Percentiles rank a stretch among this genome's conserved stretches.
Conservation (phyloP, 345 rosid genomes). For the Rhodomyrtus tomentosa region DNA sequence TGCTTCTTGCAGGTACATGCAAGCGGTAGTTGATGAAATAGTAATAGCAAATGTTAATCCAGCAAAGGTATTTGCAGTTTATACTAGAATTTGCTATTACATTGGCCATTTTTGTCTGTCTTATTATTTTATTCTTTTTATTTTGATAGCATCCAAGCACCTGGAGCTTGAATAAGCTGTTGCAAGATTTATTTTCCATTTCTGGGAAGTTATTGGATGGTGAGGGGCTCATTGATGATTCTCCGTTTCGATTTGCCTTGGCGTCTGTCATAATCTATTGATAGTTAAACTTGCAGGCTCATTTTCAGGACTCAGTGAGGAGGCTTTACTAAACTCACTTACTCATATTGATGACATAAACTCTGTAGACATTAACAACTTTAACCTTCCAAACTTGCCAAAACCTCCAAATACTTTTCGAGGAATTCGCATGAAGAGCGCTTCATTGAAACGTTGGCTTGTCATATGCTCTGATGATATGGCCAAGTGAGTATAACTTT, state of each 20-base stretch:
- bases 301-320: conserved; percentile 42
- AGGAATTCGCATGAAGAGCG: conserved; percentile 63
- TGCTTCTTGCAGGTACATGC: conserved; percentile 57
- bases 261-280: background rate
- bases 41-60: conserved; percentile 58
- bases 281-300: conserved; percentile 23
- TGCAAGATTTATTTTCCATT: conserved; percentile 45
- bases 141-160: conserved; percentile 57
- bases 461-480: conserved; percentile 78
- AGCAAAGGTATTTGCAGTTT: conserved; percentile 33
- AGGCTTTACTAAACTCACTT: conserved; percentile 45
- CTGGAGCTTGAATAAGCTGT: conserved; percentile 68
- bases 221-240: conserved; percentile 17
- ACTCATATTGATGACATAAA: conserved; percentile 35
- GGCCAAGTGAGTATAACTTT: conserved; percentile 40
- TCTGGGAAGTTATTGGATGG: conserved; percentile 61
- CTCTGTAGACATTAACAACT: conserved; percentile 38
- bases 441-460: conserved; percentile 75
- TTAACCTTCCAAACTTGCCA: conserved; percentile 69
- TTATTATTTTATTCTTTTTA: background rate
- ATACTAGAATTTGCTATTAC: background rate
- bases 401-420: conserved; percentile 70
- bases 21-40: conserved; percentile 87
- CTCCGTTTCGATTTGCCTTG: background rate
- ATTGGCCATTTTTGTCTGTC: background rate